Base-by-base conservation (phyloP, 768 basidiomycete genomes). In the Tricholoma hemisulphureum region DNA sequence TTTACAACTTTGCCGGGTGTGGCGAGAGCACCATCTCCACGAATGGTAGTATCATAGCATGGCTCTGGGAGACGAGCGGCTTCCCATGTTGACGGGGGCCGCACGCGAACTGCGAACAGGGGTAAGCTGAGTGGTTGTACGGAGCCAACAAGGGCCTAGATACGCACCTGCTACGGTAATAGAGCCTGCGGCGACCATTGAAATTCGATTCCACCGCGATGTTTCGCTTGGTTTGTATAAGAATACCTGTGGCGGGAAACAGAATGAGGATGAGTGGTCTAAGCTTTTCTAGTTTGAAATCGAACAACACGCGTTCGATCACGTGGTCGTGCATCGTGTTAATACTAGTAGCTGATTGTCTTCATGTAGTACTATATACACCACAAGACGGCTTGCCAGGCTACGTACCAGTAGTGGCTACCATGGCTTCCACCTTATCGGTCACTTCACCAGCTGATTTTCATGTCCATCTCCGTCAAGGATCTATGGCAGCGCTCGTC, bases 401-500 rank as follows among this genome's bases (percentile, higher is more conserved):
- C 2, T 5, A 14, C 2, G 18, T 43, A 41, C 26, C 8, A 63
- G 32, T 28, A 21, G n/a, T 24, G 9, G 28, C 31, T 24, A 53
- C 48, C 37, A 77, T 79, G 73, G 73, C 75, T 37, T 28, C 53
- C 26, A 61, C 62, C 39, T 74, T 86, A 61, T 68, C 76, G 11
- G 70, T 88, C 37, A 60, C 73, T 13, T 84, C 89, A 2, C 92
- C 93, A 14, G 89, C 91, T 29, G 93, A 95, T 77, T 96, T 97
- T 68, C 97, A 99, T 77, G 95, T 98, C 63, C 96, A 99, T 72
- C 85, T 99, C 26, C 86, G 97, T 39, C 93, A 98, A 70, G 94
- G 91, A 26, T 74, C 83, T 29, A 75, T 99, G 61, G 87, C 89
- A 23, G 75, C 83, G 54, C 82, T 98, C 13, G 94, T 98, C 34